These are phyloP conservation scores for Phytophthora melonis DNA, from an alignment of 352 stramenopile species.

Conservation along the genomic window DNA sequence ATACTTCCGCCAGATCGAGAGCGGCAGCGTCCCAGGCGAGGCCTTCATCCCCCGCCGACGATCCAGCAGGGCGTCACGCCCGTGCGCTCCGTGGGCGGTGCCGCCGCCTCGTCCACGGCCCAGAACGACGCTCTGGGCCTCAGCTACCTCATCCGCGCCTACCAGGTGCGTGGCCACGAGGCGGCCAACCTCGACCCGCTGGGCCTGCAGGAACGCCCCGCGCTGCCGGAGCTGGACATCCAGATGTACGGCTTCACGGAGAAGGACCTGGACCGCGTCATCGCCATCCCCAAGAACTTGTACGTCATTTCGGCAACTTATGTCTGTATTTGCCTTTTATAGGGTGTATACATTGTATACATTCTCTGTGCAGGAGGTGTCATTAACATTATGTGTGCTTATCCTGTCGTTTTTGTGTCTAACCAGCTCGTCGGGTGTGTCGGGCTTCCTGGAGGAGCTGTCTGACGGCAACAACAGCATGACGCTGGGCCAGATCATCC, in stretches of 20 bases:
- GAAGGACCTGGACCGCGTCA: constrained; percentile 89
- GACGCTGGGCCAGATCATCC: constrained; percentile 96
- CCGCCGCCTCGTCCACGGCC: constrained; percentile 45
- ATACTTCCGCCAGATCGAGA: constrained; percentile 88
- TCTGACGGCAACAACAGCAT: constrained; percentile 75
- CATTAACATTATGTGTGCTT: neutral
- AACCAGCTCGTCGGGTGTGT: constrained; percentile 83
- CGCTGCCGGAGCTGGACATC: constrained; percentile 90
- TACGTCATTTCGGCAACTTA: constrained; percentile 39
- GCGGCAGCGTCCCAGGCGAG: constrained; percentile 77
- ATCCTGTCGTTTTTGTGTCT: constrained; percentile 6
- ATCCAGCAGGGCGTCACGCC: constrained; percentile 81
- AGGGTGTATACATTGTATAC: constrained; percentile 14
- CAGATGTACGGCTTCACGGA: constrained; percentile 94
- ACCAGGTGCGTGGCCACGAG: constrained; percentile 97
- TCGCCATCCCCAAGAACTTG: constrained; percentile 91
- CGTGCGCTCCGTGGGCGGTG: constrained; percentile 54
- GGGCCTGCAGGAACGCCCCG: constrained; percentile 77
- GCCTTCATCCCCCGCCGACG: constrained; percentile 86
- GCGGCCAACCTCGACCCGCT: constrained; percentile 97
- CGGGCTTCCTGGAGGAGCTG: constrained; percentile 90
- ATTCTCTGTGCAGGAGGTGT: neutral
- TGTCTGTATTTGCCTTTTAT: neutral
- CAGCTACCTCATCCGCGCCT: constrained; percentile 97
- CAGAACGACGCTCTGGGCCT: constrained; percentile 91